Evolutionary conservation across 2,329 filamentous ascomycete species (phyloP).

Genomic region (Aspergillus amoenus): DNA sequence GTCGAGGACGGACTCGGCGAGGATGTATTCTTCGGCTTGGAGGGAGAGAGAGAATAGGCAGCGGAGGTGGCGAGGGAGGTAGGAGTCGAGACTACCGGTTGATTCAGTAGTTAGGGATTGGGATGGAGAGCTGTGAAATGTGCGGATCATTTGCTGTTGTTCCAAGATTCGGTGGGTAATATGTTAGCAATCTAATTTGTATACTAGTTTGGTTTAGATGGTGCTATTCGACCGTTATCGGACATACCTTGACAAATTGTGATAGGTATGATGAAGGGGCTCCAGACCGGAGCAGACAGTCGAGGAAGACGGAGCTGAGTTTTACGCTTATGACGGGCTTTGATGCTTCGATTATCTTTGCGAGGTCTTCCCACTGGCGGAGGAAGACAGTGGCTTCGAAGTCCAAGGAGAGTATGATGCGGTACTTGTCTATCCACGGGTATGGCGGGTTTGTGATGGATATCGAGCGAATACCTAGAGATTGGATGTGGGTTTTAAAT

Average conservation of each 20-base stretch:
- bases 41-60: constrained; percentile 69
- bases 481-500: constrained; percentile 55
- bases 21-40: constrained; percentile 33
- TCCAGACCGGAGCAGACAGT: constrained; percentile 59
- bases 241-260: constrained; percentile 44
- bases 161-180: constrained; percentile 6
- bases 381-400: constrained; percentile 72
- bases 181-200: background rate
- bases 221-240: background rate
- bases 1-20: constrained; percentile 37
- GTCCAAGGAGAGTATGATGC: constrained; percentile 70
- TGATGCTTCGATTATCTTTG: constrained; percentile 55
- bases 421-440: constrained; percentile 63
- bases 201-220: background rate
- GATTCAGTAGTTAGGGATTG: constrained; percentile 33
- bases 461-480: constrained; percentile 25
- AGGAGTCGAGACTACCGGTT: constrained; percentile 35
- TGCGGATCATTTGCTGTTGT: constrained; percentile 65
- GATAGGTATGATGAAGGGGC: constrained; percentile 38
- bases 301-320: constrained; percentile 65
- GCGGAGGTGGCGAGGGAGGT: constrained; percentile 73
- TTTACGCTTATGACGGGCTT: constrained; percentile 29
- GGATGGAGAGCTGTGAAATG: constrained; percentile 58
- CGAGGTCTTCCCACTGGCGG: constrained; percentile 66
- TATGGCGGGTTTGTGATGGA: constrained; percentile 44